These are phyloP conservation scores for Euphrasia confusa DNA, from an alignment of 257 asterid species.

Conservation along the genomic window DNA sequence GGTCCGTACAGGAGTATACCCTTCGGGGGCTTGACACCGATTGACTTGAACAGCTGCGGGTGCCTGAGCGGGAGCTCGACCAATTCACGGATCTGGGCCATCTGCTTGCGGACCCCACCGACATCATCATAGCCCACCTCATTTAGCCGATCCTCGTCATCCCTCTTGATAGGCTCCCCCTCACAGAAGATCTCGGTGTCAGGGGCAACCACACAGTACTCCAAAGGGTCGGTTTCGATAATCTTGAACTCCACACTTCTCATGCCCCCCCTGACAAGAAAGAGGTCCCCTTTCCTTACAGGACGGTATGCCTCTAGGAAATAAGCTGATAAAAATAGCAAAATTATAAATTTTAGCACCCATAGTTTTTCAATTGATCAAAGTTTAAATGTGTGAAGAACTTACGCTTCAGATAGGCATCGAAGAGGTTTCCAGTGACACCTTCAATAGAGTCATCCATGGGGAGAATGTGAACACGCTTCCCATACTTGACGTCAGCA, in stretches of 20 bases:
- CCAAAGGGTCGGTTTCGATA: constrained; percentile 70
- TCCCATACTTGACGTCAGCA: constrained; percentile 58
- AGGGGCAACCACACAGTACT: constrained; percentile 82
- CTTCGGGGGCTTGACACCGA: constrained; percentile 86
- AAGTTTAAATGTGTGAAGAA: constrained; percentile 8
- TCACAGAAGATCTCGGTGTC: constrained; percentile 87
- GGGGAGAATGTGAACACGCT: constrained; percentile 53
- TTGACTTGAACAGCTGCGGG: constrained; percentile 83
- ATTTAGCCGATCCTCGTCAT: constrained; percentile 70
- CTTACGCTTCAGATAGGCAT: constrained; percentile 65
- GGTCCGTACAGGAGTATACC: constrained; percentile 83
- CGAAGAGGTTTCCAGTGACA: constrained; percentile 59
- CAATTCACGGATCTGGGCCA: constrained; percentile 85
- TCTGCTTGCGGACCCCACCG: constrained; percentile 88
- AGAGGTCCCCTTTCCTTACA: constrained; percentile 72
- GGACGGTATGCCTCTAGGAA: constrained; percentile 81
- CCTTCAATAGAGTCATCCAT: constrained; percentile 70
- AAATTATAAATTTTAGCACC: constrained; percentile 16
- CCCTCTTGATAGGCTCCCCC: constrained; percentile 75
- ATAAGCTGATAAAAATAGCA: constrained; percentile 44
- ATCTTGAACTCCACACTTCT: constrained; percentile 77
- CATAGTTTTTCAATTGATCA: not conserved
- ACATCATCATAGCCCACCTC: constrained; percentile 90
- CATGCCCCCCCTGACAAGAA: constrained; percentile 87
- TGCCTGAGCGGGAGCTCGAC: constrained; percentile 87